phyloP scores from a whole-genome alignment of 371 early-diverging fungal genomes.

The Mortierella sp. region DNA sequence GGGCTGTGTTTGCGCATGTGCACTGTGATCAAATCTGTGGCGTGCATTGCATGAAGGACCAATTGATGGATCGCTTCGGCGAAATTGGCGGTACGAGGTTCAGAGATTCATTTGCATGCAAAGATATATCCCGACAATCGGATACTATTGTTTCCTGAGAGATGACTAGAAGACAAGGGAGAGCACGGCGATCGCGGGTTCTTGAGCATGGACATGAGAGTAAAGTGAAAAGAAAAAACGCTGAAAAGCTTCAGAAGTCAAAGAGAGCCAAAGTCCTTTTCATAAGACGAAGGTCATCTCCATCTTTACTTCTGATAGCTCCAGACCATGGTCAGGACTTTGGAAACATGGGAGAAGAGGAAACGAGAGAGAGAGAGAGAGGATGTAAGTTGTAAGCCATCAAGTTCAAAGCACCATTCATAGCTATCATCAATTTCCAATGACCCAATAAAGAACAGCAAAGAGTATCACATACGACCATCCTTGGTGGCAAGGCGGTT shows the following conservation, averaged over 20 bases:
- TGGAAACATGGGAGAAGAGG: background rate
- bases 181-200: conserved; percentile 8
- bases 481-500: conserved; percentile 95
- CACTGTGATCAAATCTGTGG: no score
- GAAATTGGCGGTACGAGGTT: no score
- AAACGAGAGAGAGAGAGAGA: background rate
- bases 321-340: conserved; percentile 61
- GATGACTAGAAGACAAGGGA: background rate
- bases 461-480: conserved; percentile 62
- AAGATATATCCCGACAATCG: no score
- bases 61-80: no score
- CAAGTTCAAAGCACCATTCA: background rate
- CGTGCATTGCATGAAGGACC: no score
- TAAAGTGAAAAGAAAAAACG: conserved; percentile 2
- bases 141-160: no score
- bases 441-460: background rate
- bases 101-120: no score
- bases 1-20: no score
- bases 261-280: background rate
- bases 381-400: background rate
- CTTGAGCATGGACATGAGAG: background rate
- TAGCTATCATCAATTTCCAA: background rate
- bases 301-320: conserved; percentile 62
- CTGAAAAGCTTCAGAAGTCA: conserved; percentile 7
- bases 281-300: background rate